Conservation (phyloP, 805 yeast species). For the Candida boleticola region DNA sequence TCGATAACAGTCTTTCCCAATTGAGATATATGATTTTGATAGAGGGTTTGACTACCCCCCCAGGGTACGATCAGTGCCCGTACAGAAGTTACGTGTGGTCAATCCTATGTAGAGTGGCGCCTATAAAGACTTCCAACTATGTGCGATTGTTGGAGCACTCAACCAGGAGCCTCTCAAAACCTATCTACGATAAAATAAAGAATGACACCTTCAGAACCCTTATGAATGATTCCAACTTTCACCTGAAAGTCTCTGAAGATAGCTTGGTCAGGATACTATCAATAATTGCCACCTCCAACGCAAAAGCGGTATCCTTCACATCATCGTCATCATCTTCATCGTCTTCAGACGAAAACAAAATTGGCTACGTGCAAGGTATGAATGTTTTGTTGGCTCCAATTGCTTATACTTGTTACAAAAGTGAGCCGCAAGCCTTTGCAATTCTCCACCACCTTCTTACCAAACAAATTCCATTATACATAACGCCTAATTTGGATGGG, state of each 20-base stretch:
- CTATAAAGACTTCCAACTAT: constrained; percentile 56
- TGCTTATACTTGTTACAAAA: constrained; percentile 61
- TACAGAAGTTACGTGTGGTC: constrained; percentile 82
- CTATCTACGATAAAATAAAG: constrained; percentile 64
- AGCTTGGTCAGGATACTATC: constrained; percentile 67
- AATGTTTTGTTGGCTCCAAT: constrained; percentile 85
- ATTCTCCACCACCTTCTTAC: constrained; percentile 62
- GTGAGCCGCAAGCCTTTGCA: constrained; percentile 85
- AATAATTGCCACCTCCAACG: constrained; percentile 56
- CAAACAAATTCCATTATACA: constrained; percentile 70
- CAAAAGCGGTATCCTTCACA: no score
- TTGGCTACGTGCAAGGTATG: constrained; percentile 86
- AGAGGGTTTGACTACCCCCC: constrained; percentile 40
- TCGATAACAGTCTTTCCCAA: constrained; percentile 34
- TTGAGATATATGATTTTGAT: constrained; percentile 37
- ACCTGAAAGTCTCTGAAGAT: constrained; percentile 64
- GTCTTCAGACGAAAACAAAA: constrained; percentile 16
- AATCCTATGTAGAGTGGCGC: constrained; percentile 62
- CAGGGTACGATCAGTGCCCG: constrained; percentile 54
- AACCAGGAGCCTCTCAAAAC: constrained; percentile 42
- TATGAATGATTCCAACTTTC: constrained; percentile 68
- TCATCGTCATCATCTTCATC: background rate
- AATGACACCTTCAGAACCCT: constrained; percentile 87
- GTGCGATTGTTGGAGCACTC: constrained; percentile 51
- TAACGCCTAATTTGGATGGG: constrained; percentile 74